A percentile compares a stretch with the other conserved stretches of the same genome.
These are phyloP conservation scores for Ustilago crameri DNA, from an alignment of 1,284 basidiomycete genomes.

Conservation along the genomic window DNA sequence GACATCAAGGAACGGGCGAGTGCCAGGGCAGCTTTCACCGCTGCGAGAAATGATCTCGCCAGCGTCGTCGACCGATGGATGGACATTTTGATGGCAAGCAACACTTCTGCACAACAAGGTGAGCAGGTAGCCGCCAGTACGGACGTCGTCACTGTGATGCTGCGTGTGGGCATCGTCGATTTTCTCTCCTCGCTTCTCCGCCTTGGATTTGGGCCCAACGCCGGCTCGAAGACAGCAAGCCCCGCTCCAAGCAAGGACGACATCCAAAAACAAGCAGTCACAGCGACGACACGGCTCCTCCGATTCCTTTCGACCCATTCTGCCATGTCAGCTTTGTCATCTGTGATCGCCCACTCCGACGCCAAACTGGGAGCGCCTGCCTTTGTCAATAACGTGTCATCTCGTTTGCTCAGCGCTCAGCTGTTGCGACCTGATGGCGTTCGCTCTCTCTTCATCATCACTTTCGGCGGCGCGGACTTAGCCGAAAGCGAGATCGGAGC, in stretches of 20 bases:
- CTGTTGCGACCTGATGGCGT: constrained; percentile 63
- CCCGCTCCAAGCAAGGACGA: constrained; percentile 20
- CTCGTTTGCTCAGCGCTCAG: constrained; percentile 58
- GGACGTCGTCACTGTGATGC: constrained; percentile 37
- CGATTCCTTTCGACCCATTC: constrained; percentile 38
- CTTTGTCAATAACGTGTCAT: constrained; percentile 46
- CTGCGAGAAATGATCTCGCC: constrained; percentile 20
- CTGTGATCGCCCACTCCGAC: constrained; percentile 31
- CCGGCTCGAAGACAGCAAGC: background rate
- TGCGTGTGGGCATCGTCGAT: constrained; percentile 43
- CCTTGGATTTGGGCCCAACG: constrained; percentile 35
- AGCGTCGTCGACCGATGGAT: constrained; percentile 12
- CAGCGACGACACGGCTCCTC: constrained; percentile 33
- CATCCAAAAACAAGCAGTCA: constrained; percentile 23
- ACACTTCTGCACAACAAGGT: background rate
- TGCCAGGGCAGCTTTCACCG: constrained; percentile 14
- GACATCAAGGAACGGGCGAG: constrained; percentile 9
- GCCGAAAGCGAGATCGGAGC: constrained; percentile 36
- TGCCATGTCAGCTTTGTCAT: constrained; percentile 45
- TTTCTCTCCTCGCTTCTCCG: constrained; percentile 41
- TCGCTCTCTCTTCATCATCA: constrained; percentile 54
- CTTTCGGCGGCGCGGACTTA: constrained; percentile 45
- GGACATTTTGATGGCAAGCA: constrained; percentile 11
- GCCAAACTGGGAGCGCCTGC: constrained; percentile 31
- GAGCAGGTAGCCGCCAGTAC: constrained; percentile 12